A percentile compares a stretch with the other conserved stretches of the same genome.
phyloP scores from a whole-genome alignment of 2,329 filamentous ascomycete genomes.

The Coniella vitis region DNA sequence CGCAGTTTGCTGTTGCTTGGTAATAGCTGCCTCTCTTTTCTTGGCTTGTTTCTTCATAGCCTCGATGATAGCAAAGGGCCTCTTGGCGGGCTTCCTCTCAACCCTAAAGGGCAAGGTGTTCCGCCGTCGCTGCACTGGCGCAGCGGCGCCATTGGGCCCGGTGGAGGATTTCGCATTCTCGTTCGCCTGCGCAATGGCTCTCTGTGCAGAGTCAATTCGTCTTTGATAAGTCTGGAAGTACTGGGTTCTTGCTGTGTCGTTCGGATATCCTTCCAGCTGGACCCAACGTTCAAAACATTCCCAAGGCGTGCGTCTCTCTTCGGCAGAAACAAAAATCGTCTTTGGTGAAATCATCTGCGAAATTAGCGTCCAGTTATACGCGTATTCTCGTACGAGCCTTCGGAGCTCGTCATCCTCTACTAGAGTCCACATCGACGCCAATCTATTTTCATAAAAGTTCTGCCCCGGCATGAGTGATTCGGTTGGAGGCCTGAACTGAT shows the following conservation, averaged over 20 bases:
- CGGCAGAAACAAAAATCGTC: conserved; percentile 74
- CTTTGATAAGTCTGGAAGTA: conserved; percentile 75
- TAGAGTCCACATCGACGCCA: conserved; percentile 84
- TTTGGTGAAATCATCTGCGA: conserved; percentile 69
- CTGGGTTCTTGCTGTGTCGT: conserved; percentile 89
- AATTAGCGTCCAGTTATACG: conserved; percentile 97
- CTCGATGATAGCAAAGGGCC: conserved; percentile 83
- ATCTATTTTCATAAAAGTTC: conserved; percentile 81
- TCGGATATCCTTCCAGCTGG: conserved; percentile 78
- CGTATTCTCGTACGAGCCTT: conserved; percentile 79
- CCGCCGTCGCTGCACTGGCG: conserved; percentile 52
- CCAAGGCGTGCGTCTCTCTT: conserved; percentile 90
- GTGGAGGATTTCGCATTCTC: conserved; percentile 31
- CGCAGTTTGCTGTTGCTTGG: conserved; percentile 81
- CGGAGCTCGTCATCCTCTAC: conserved; percentile 87
- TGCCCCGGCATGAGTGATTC: conserved; percentile 87
- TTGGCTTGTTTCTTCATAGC: conserved; percentile 93
- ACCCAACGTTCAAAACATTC: conserved; percentile 99
- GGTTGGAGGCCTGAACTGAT: conserved; percentile 87
- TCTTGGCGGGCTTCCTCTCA: conserved; percentile 77
- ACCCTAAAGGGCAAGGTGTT: conserved; percentile 77
- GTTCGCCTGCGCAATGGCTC: conserved; percentile 44
- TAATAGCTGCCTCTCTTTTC: conserved; percentile 77
- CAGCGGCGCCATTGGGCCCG: conserved; percentile 34
- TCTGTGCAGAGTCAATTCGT: conserved; percentile 54